These are phyloP conservation scores for Tetradesmus obliquus DNA, from an alignment of 139 green algal species.

Conservation along the genomic window DNA sequence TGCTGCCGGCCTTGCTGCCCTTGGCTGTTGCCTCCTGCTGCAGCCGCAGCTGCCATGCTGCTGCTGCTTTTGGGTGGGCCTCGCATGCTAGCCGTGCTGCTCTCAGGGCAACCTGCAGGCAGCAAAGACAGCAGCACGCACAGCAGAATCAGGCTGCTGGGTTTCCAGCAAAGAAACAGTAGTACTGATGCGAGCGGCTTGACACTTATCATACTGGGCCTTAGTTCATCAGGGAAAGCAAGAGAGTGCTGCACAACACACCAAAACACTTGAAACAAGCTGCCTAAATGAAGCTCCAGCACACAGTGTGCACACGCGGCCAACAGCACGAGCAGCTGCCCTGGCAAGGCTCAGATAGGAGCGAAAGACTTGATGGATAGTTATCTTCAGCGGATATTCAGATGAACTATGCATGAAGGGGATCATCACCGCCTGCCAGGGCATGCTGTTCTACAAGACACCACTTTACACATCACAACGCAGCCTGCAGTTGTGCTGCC, in stretches of 20 bases:
- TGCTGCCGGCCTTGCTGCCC: neutral
- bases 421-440: constrained; percentile 20
- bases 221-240: neutral
- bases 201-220: neutral
- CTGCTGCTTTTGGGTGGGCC: neutral
- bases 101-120: constrained; percentile 33
- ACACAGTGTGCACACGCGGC: neutral
- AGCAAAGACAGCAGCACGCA: neutral
- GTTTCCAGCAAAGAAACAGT: neutral
- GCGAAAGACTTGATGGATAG: constrained; percentile 14
- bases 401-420: constrained; percentile 21
- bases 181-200: neutral
- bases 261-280: neutral
- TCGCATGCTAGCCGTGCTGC: constrained; percentile 25
- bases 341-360: constrained; percentile 27
- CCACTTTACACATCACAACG: neutral
- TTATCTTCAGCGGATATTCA: constrained; percentile 20
- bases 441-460: neutral
- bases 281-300: neutral
- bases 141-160: neutral
- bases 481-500: too few species aligned
- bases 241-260: neutral
- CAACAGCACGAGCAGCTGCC: neutral
- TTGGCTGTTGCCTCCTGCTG: constrained; percentile 23
- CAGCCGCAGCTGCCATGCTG: neutral